A percentile compares a stretch with the other conserved stretches of the same genome.
Evolutionary conservation across 2,329 filamentous ascomycete species (phyloP).

Genomic region (Tolypocladium nubicola): DNA sequence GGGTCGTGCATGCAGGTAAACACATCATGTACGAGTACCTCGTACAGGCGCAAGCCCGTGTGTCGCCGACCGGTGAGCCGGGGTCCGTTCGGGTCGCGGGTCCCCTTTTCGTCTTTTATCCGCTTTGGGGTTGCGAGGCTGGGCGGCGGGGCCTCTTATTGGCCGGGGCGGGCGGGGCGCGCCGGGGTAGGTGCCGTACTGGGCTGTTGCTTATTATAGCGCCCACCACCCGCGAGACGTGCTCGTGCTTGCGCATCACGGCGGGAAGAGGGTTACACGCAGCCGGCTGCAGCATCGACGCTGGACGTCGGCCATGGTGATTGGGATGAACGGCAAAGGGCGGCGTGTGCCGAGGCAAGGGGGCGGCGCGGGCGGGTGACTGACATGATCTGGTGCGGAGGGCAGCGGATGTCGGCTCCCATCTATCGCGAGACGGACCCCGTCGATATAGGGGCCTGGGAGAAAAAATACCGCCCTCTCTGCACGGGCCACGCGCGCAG

Average conservation of each 20-base stretch:
- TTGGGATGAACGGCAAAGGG: neutral
- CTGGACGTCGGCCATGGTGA: neutral
- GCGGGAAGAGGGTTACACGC: neutral
- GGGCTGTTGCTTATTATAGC: neutral
- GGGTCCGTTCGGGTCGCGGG: neutral
- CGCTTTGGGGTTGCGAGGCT: slow-evolving; percentile 1
- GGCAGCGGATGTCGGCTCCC: too few species aligned
- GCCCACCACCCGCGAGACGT: neutral
- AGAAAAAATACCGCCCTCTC: too few species aligned
- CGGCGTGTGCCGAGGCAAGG: neutral
- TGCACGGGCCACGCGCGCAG: neutral
- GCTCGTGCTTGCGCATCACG: neutral
- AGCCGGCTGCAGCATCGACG: neutral
- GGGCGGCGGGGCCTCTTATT: neutral
- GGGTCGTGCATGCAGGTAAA: neutral
- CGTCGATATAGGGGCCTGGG: too few species aligned
- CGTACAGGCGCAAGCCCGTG: neutral
- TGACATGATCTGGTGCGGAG: too few species aligned
- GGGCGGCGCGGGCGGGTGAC: neutral
- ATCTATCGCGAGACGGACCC: too few species aligned
- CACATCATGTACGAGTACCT: neutral
- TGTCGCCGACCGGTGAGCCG: neutral
- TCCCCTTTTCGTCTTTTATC: neutral
- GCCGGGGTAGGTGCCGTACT: neutral
- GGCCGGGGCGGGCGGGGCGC: neutral